Evolutionary conservation across 495 filamentous ascomycete genomes (phyloP).

Genomic region (Trichoderma gamsii): DNA sequence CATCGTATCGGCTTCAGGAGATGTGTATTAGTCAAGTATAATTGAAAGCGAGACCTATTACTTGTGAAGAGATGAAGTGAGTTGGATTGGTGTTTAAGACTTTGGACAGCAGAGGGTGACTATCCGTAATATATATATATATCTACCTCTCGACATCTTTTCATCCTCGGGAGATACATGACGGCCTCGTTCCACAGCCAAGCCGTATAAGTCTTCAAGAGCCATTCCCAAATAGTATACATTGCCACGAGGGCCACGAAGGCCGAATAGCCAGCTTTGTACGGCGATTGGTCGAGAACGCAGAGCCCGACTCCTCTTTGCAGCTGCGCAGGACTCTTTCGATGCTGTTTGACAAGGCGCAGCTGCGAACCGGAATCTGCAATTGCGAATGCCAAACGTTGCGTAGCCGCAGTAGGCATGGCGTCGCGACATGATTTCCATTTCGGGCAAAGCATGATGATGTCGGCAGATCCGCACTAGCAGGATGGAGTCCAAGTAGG

Average conservation of each 20-base stretch:
- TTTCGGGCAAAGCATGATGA: conserved; percentile 3
- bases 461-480: conserved; percentile 10
- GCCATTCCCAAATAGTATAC: not conserved
- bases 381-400: not conserved
- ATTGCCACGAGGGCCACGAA: not conserved
- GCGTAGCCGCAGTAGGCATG: not conserved
- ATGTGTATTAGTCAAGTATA: not conserved
- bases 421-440: conserved; percentile 7
- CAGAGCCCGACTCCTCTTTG: not conserved
- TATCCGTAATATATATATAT: not conserved
- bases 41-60: not conserved
- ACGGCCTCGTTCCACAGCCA: not conserved
- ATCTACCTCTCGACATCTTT: not conserved
- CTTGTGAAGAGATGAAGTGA: not conserved
- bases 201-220: not conserved
- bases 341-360: not conserved
- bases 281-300: not conserved
- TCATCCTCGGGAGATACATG: not conserved
- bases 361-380: not conserved
- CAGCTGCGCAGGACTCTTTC: not conserved
- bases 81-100: not conserved
- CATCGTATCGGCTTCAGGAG: not conserved
- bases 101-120: not conserved
- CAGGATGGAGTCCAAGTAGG: conserved; percentile 1
- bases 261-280: not conserved